phyloP scores from a whole-genome alignment of 2,329 filamentous ascomycete species.

The Aspergillus pseudonomiae region DNA sequence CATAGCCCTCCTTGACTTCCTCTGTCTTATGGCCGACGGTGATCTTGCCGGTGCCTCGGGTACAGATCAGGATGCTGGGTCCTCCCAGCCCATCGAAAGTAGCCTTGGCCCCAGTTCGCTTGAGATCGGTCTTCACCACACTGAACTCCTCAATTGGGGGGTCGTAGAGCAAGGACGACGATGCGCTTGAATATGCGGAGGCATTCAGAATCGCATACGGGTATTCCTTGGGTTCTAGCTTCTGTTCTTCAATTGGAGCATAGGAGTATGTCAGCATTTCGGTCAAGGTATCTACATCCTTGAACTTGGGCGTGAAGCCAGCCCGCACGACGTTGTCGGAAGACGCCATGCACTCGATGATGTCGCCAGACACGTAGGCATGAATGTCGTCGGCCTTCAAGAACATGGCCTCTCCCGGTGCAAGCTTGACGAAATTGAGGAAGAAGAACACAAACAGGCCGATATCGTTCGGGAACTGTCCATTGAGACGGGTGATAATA shows the following conservation, averaged over 20 bases:
- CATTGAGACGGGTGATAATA: conserved; percentile 75
- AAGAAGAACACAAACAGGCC: conserved; percentile 96
- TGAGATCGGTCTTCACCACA: conserved; percentile 79
- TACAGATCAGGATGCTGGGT: conserved; percentile 92
- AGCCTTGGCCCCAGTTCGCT: conserved; percentile 71
- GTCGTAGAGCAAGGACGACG: conserved; percentile 77
- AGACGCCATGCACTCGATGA: conserved; percentile 98
- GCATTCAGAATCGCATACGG: conserved; percentile 82
- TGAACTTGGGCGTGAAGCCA: conserved; percentile 97
- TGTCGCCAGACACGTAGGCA: conserved; percentile 77
- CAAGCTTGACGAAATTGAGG: conserved; percentile 88
- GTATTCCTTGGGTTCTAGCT: conserved; percentile 84
- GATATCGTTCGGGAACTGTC: conserved; percentile 85
- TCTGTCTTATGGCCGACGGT: conserved; percentile 80
- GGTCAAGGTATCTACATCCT: conserved; percentile 87
- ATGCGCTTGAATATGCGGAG: conserved; percentile 77
- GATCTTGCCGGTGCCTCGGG: conserved; percentile 78
- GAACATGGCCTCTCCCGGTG: conserved; percentile 92
- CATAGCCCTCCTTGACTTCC: conserved; percentile 71
- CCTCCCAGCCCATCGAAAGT: conserved; percentile 87
- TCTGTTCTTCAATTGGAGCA: conserved; percentile 91
- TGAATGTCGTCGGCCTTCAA: conserved; percentile 96
- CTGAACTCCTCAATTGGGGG: conserved; percentile 96
- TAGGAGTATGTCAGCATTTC: conserved; percentile 94
- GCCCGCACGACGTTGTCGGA: conserved; percentile 99